A percentile compares a stretch with the other conserved stretches of the same genome.
These are phyloP conservation scores for Solanum hybrid DNA, from an alignment of 305 asterid genomes.

Conservation along the genomic window DNA sequence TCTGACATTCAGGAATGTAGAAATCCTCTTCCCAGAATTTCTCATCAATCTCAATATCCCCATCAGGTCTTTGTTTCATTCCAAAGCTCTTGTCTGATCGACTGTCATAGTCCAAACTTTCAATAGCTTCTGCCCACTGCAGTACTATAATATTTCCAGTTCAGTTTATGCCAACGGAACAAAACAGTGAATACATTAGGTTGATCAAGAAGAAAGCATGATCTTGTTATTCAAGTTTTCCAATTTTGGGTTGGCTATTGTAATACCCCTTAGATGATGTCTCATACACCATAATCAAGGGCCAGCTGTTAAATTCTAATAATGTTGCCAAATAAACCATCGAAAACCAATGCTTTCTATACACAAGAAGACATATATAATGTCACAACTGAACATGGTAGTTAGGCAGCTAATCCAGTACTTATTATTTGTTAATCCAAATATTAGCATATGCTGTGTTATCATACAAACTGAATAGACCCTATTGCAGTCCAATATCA, in stretches of 20 bases:
- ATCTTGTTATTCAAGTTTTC: neutral
- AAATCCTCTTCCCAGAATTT: constrained; percentile 97
- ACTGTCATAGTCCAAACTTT: constrained; percentile 82
- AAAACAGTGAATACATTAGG: neutral
- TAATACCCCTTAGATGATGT: neutral
- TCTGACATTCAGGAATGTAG: constrained; percentile 62
- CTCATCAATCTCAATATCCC: constrained; percentile 95
- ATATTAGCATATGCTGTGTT: neutral
- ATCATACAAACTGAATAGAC: neutral
- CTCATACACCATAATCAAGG: neutral
- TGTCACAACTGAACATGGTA: neutral
- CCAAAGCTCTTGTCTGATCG: constrained; percentile 89
- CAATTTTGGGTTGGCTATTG: neutral
- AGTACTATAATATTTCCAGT: constrained; percentile 5
- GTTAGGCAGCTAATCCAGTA: neutral
- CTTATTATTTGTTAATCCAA: neutral
- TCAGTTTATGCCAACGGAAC: neutral
- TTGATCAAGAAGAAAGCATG: neutral
- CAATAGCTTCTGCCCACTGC: constrained; percentile 99
- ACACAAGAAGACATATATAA: neutral
- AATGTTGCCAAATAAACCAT: neutral
- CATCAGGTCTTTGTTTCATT: constrained; percentile 95
- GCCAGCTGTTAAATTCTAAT: neutral
- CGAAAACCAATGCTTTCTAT: neutral
- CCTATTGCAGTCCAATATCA: neutral